Conservation (phyloP, 106 monocot species). For the Chionographis japonica region DNA sequence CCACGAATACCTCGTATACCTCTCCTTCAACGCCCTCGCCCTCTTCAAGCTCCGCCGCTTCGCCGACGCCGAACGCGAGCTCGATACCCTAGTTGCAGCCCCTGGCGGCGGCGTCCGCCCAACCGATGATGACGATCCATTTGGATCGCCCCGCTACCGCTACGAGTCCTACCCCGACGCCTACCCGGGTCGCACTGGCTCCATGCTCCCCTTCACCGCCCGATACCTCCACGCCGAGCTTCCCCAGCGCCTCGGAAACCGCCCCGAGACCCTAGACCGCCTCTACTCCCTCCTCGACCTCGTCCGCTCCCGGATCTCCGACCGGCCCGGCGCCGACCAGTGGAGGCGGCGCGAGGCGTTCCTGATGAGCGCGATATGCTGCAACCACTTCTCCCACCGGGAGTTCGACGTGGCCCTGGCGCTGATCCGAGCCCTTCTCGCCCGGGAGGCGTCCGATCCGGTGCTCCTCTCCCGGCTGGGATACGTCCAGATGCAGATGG, state of each 20-base stretch:
- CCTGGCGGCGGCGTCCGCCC: neutral
- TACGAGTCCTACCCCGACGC: conserved; percentile 63
- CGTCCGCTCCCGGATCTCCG: conserved; percentile 18
- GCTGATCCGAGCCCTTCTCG: conserved; percentile 47
- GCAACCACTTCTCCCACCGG: conserved; percentile 65
- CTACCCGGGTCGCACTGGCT: conserved; percentile 29
- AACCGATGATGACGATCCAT: neutral
- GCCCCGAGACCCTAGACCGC: conserved; percentile 64
- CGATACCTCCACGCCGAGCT: conserved; percentile 73
- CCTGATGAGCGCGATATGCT: conserved; percentile 38
- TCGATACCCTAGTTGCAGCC: conserved; percentile 28
- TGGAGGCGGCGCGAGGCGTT: conserved; percentile 68
- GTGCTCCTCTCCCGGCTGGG: conserved; percentile 58
- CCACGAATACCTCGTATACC: conserved; percentile 76
- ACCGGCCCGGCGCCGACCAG: neutral
- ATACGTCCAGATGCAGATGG: conserved; percentile 86
- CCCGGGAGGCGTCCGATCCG: conserved; percentile 47
- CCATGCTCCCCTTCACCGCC: conserved; percentile 74
- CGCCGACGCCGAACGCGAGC: conserved; percentile 46
- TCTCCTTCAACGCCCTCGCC: conserved; percentile 64
- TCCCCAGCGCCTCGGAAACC: conserved; percentile 59
- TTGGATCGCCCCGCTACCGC: conserved; percentile 28
- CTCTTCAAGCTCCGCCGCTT: conserved; percentile 89
- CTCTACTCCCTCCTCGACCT: conserved; percentile 63
- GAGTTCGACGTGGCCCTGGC: conserved; percentile 59